Evolutionary conservation across 805 yeast species (phyloP), one percentile per base, ranked within the genome.

Genomic region (Candida fluviatilis): DNA sequence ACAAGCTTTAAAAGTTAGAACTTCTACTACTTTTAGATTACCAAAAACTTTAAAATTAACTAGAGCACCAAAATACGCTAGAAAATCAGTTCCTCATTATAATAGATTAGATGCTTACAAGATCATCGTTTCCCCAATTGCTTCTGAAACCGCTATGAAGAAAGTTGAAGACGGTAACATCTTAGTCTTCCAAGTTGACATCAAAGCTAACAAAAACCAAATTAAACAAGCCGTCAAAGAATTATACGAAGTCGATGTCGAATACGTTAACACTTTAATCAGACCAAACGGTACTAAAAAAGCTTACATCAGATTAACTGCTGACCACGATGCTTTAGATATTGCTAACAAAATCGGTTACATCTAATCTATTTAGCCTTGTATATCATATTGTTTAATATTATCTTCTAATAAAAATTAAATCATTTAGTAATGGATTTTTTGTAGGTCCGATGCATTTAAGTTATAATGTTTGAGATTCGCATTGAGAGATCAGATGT

Each of bases 231-330:
- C 99, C 56, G 95, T 93, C 64, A 91, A 93, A 83, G 95, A 89
- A 76, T 82, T 93, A 68, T 93, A 91, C 82, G 90, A 86, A 67
- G 98, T 91, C 64, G 98, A 93, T 57, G 93, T 85, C 58, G 76
- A 73, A 64, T 78, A 86, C 75, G 89, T 93, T 68, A 90, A 93
- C 91, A 93, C 99, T 60, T 80, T 93, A 72, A 76, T 93, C 66
- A 88, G 95, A 79, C 97, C 99, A 71, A 90, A 93, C 75, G 99
- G 99, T 75, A 85, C 97, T 79, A 93, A 93, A 88, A 93, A 93
- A 84, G 99, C 99, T 69, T 93, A 84, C 82, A 91, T 93, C 70
- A 88, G 95, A 80, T 85, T 93, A 72, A 88, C 98, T 67, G 91
- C 96, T 71, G 99, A 93, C 76, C 85, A 82, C 81, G 99, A 93